A percentile compares a stretch with the other conserved stretches of the same genome.
These are phyloP conservation scores for Rachicladosporium sp. DNA, from an alignment of 2,329 filamentous ascomycete genomes.

Conservation along the genomic window DNA sequence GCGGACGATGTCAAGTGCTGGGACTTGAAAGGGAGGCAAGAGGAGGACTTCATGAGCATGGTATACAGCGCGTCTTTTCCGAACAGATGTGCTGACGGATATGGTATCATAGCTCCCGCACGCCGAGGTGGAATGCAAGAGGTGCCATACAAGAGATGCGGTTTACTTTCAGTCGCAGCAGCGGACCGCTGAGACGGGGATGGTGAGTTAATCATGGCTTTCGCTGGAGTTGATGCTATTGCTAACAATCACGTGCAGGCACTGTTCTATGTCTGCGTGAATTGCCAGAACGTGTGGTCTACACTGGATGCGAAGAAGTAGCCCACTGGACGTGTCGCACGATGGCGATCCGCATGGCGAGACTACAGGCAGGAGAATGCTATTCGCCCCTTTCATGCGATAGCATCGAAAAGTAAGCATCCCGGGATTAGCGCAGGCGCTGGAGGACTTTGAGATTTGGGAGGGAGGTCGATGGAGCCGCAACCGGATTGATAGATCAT, in stretches of 20 bases:
- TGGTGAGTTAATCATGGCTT: slow-evolving; percentile 51
- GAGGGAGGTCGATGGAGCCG: too few relatives aligned
- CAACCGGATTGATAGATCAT: too few relatives aligned
- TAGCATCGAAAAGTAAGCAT: too few relatives aligned
- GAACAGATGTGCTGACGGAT: slow-evolving; percentile 23
- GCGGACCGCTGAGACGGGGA: slow-evolving; percentile 90
- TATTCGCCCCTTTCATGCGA: too few relatives aligned
- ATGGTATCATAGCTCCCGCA: slow-evolving; percentile 60
- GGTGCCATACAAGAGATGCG: slow-evolving; percentile 75
- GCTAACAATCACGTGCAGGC: slow-evolving; percentile 27
- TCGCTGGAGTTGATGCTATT: slow-evolving; percentile 4
- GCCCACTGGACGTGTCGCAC: too few relatives aligned
- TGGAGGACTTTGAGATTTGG: too few relatives aligned
- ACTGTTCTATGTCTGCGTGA: slow-evolving; percentile 65
- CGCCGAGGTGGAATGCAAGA: slow-evolving; percentile 66
- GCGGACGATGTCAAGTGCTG: slow-evolving; percentile 14
- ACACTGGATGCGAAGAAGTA: slow-evolving; percentile 10
- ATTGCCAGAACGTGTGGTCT: slow-evolving; percentile 75
- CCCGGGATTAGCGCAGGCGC: too few relatives aligned
- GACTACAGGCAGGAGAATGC: too few relatives aligned
- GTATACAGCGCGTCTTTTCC: slow-evolving; percentile 19
- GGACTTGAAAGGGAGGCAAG: slow-evolving; percentile 16
- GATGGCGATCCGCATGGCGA: too few relatives aligned
- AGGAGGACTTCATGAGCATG: slow-evolving; percentile 12
- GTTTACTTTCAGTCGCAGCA: slow-evolving; percentile 99